Evolutionary conservation across 108 stramenopile species (phyloP), one percentile per base, ranked within the genome.

Genomic region (Skeletonema potamos): DNA sequence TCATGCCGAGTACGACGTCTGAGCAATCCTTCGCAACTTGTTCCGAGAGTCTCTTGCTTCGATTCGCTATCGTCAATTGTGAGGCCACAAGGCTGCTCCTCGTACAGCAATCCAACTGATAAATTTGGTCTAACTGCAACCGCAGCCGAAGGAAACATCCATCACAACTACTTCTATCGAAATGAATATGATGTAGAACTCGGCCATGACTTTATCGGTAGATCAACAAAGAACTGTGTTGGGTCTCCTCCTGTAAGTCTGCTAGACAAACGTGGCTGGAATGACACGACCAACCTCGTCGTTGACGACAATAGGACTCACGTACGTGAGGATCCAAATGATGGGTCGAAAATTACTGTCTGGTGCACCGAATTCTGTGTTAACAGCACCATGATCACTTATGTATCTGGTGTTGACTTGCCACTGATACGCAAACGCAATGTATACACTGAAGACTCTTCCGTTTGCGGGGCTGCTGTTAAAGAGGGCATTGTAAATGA

Each of bases 21-120:
- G 7, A 66, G 77, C 12, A 76, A 85, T 6, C 62, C 86, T 11
- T 37, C 46, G 1, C 54, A 64, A 26, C 72, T 87, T 44, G 68
- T 83, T 2, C 75, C 75, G 2, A 46, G 56, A 28, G 15, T 77
- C 17, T 77, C 85, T 27, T 96, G 95, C 77, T 22, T 61, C 27
- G 82, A 87, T 39, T 48, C 65, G 17, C 57, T 89, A 28, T 34
- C 73, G 13, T 85, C 90, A 17, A 59, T 88, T 33, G 44, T 89
- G 33, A 73, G 91, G 24, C 93, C 93, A 13, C 62, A 74, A 18
- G 92, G 95, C n/a, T 96, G 95, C 82, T 70, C 77, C 12, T 88
- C 84, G 20, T 96, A 94, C 82, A 89, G 92, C 55, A 71, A 76
- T 20, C 89, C 93, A 39, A 74, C 87, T 8, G 92, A 91, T 51